These are phyloP conservation scores for Reutealis trisperma DNA, from an alignment of 345 rosid genomes.

Conservation along the genomic window DNA sequence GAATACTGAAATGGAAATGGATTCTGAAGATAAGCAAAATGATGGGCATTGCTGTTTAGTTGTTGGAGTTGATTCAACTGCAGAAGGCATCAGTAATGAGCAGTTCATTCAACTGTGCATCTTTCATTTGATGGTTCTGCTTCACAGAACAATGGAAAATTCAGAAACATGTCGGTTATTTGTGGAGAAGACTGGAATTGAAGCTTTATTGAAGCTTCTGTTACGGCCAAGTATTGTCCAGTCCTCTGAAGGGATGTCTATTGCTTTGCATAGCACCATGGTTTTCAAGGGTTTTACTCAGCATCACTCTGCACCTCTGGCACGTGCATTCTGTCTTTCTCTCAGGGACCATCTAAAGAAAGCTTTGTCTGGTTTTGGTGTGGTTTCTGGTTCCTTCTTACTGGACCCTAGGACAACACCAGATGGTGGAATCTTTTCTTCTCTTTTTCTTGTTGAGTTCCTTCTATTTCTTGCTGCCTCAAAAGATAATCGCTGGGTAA, in stretches of 20 bases:
- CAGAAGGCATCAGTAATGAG: slow-evolving; percentile 66
- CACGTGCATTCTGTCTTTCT: slow-evolving; percentile 81
- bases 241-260: slow-evolving; percentile 94
- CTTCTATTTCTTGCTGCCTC: slow-evolving; percentile 91
- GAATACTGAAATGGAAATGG: slow-evolving; percentile 84
- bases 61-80: slow-evolving; percentile 42
- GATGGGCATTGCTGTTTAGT: slow-evolving; percentile 46
- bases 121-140: slow-evolving; percentile 90
- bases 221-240: slow-evolving; percentile 83
- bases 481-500: slow-evolving; percentile 91
- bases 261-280: slow-evolving; percentile 94
- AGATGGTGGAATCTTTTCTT: slow-evolving; percentile 65
- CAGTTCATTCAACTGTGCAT: slow-evolving; percentile 84
- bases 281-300: slow-evolving; percentile 96
- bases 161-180: slow-evolving; percentile 87
- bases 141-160: slow-evolving; percentile 94
- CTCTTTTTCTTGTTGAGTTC: slow-evolving; percentile 90
- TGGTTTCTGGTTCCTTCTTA: slow-evolving; percentile 61
- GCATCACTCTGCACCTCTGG: slow-evolving; percentile 87
- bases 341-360: slow-evolving; percentile 76
- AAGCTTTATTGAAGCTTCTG: slow-evolving; percentile 81
- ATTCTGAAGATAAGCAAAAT: slow-evolving; percentile 65
- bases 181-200: slow-evolving; percentile 96
- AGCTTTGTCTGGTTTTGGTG: slow-evolving; percentile 58
- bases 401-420: slow-evolving; percentile 61